Base-by-base conservation (phyloP, 495 filamentous ascomycete genomes). In the Friedmanniomyces simplex region DNA sequence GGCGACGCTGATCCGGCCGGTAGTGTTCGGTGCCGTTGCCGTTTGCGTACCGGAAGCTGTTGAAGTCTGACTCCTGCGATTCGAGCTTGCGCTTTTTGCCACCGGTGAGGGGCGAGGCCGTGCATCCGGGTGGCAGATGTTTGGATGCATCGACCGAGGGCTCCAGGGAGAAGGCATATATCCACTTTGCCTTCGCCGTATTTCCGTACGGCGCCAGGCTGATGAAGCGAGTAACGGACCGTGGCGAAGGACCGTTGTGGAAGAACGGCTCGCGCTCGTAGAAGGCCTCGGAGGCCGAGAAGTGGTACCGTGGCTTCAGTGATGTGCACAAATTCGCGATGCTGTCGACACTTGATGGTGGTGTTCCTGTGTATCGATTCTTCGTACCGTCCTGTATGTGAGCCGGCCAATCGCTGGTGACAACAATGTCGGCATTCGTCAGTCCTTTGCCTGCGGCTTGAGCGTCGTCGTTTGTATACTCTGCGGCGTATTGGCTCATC, bases 181-280 rank as follows among this genome's bases (percentile, higher is more conserved):
- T 82, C 50, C 86, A 85, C 73, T 95, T 95, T 47, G 85, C 81
- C 67, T 89, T 90, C 2, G 73, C 70, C 0, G 75, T 52, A 66
- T 91, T 95, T 49, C 79, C 84, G 67, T 78, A 89, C 5, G 85
- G 75, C 1, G 87, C 91, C 4, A 97, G 71, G 49, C 88, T 91
- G 65, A 96, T 82, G 69, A 98, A 97, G 21, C 91, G 83, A 2
- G 91, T 96, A 3, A 94, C 70, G 1, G 74, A 74, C 54, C 74
- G 79, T 0, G 68, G 67, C 22, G 79, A 74, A 10, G 77, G 77
- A 8, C 70, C 71, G 22, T 79, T 68, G 65, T 94, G 85, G 69
- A 89, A 87, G 77, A 96, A 97, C 0, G 93, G 91, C 67, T 96
- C 93, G 20, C 93, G 82, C 72, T 96, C 91, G 63, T 82, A 96